Evolutionary conservation across 257 asterid species (phyloP).

Genomic region (Coffea eugenioides): DNA sequence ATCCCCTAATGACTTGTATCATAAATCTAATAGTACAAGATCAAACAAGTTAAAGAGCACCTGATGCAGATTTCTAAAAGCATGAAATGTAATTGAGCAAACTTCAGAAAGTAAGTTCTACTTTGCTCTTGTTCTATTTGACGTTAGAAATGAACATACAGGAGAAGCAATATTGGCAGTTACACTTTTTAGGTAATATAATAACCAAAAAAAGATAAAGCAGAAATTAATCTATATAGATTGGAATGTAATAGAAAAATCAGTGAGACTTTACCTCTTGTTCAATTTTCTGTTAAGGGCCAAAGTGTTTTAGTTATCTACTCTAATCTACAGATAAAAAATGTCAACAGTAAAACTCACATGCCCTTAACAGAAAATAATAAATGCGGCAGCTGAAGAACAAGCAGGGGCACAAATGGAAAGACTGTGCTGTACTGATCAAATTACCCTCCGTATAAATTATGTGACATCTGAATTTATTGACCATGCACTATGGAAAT

Average conservation of each 20-base stretch:
- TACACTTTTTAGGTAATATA: background rate
- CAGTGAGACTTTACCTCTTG: background rate
- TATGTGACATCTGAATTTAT: background rate
- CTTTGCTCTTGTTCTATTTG: too few species aligned
- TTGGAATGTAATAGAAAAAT: background rate
- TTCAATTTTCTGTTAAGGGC: too few species aligned
- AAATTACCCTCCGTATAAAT: background rate
- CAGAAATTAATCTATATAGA: background rate
- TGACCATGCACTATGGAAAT: background rate
- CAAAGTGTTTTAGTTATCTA: background rate
- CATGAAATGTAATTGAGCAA: background rate
- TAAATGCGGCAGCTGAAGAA: background rate
- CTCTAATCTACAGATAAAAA: background rate
- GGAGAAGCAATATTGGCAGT: too few species aligned
- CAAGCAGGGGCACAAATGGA: background rate
- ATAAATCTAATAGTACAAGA: background rate
- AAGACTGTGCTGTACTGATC: background rate
- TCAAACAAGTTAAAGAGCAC: background rate
- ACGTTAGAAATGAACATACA: too few species aligned
- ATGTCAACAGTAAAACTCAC: background rate
- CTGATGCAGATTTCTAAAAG: background rate
- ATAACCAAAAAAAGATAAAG: background rate
- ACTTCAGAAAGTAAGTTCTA: background rate
- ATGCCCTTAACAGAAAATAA: background rate
- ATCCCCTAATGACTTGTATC: background rate